Evolutionary conservation across 2,329 filamentous ascomycete species (phyloP).

Genomic region (Nannizziopsis barbatae): DNA sequence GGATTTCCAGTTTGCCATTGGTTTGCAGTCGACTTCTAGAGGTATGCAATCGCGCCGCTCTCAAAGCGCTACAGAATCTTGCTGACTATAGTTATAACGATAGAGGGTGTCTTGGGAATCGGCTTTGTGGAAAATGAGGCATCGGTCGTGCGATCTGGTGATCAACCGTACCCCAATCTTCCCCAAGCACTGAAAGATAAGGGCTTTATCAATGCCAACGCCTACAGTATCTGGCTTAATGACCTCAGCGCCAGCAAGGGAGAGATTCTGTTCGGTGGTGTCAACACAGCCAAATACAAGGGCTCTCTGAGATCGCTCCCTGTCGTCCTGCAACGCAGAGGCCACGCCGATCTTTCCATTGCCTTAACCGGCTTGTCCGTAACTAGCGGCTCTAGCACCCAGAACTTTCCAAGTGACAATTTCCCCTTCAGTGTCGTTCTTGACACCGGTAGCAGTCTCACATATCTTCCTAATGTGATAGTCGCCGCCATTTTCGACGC

Average conservation of each 20-base stretch:
- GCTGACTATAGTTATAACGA: conserved; percentile 1
- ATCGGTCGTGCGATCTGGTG: conserved; percentile 46
- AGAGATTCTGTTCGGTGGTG: conserved; percentile 62
- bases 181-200: conserved; percentile 53
- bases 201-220: conserved; percentile 52
- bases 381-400: conserved; percentile 14
- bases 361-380: conserved; percentile 52
- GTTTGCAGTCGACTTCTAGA: conserved; percentile 37
- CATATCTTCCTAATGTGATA: conserved; percentile 50
- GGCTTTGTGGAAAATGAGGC: conserved; percentile 74
- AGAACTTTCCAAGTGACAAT: conserved; percentile 11
- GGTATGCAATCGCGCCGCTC: conserved; percentile 6
- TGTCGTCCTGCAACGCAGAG: conserved; percentile 38
- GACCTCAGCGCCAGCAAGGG: conserved; percentile 56
- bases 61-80: neutral
- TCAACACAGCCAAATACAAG: conserved; percentile 55
- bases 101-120: conserved; percentile 71
- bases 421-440: conserved; percentile 52
- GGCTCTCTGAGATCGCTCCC: conserved; percentile 57
- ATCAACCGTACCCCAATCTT: conserved; percentile 54
- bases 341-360: conserved; percentile 54
- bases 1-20: conserved; percentile 50
- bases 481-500: conserved; percentile 44
- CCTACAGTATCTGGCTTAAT: conserved; percentile 67
- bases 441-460: conserved; percentile 58